phyloP scores from a whole-genome alignment of 352 stramenopile genomes.

The Thalassiosira mediterranea region DNA sequence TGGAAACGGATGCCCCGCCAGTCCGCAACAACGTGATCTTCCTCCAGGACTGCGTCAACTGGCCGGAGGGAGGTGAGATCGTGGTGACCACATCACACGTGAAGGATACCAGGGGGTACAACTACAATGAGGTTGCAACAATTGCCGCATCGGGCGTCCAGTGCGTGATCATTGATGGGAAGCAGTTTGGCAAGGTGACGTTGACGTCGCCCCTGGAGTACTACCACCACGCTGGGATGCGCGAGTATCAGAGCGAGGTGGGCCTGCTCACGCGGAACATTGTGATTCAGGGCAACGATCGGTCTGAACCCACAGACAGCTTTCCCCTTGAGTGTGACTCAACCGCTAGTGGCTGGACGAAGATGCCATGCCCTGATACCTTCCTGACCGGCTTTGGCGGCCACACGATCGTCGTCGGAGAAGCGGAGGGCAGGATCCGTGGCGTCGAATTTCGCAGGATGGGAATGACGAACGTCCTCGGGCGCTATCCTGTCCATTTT shows the following conservation, averaged over 20 bases:
- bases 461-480: conserved; percentile 59
- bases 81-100: conserved; percentile 33
- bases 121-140: conserved; percentile 32
- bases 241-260: conserved; percentile 61
- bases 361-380: conserved; percentile 13
- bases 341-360: conserved; percentile 14
- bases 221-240: conserved; percentile 30
- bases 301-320: conserved; percentile 38
- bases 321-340: conserved; percentile 23
- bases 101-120: conserved; percentile 32
- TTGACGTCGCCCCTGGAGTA: conserved; percentile 39
- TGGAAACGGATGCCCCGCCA: neutral
- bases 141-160: conserved; percentile 11
- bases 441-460: conserved; percentile 53
- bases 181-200: conserved; percentile 26
- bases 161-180: conserved; percentile 17
- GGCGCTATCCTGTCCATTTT: conserved; percentile 51
- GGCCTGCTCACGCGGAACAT: conserved; percentile 62
- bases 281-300: conserved; percentile 47
- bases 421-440: conserved; percentile 18
- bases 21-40: conserved; percentile 20
- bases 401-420: conserved; percentile 39
- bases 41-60: conserved; percentile 53
- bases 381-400: conserved; percentile 48
- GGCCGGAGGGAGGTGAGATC: conserved; percentile 20